These are phyloP conservation scores for Lagenaria siceraria DNA, from an alignment of 306 rosid species.

Conservation along the genomic window DNA sequence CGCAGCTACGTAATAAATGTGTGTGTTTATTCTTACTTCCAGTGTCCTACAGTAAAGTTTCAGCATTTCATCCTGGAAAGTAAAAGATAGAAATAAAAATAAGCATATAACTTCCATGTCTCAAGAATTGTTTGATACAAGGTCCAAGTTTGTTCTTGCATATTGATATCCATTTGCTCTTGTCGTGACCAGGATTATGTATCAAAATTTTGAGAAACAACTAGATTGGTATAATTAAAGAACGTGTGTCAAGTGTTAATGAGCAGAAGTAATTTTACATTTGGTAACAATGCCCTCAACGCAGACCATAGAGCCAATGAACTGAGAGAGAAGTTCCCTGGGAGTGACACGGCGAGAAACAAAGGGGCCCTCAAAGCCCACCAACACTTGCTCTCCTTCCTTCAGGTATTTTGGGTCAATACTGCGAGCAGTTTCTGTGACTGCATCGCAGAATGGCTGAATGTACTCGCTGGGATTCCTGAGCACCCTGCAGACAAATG, in stretches of 20 bases:
- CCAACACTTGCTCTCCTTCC: constrained; percentile 78
- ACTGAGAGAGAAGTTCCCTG: constrained; percentile 72
- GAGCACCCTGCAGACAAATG: constrained; percentile 37
- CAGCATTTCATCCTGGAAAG: neutral
- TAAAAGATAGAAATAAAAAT: neutral
- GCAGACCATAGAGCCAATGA: constrained; percentile 93
- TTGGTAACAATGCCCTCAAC: constrained; percentile 91
- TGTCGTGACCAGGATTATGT: neutral
- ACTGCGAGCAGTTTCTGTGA: constrained; percentile 63
- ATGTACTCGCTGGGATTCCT: constrained; percentile 81
- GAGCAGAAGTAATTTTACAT: constrained; percentile 28
- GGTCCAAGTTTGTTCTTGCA: neutral
- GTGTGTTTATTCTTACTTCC: neutral
- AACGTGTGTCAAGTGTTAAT: neutral
- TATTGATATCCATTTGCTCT: neutral
- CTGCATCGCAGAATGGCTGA: constrained; percentile 83
- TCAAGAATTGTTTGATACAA: neutral
- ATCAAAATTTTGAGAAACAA: neutral
- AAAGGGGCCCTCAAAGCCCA: constrained; percentile 87
- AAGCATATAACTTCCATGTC: neutral
- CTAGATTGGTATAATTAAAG: neutral
- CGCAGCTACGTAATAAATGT: neutral
- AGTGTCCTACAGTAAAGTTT: neutral
- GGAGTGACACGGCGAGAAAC: constrained; percentile 90
- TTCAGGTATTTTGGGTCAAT: constrained; percentile 67